These are phyloP conservation scores for Knufia fluminis DNA, from an alignment of 2,329 filamentous ascomycete species.

Conservation along the genomic window DNA sequence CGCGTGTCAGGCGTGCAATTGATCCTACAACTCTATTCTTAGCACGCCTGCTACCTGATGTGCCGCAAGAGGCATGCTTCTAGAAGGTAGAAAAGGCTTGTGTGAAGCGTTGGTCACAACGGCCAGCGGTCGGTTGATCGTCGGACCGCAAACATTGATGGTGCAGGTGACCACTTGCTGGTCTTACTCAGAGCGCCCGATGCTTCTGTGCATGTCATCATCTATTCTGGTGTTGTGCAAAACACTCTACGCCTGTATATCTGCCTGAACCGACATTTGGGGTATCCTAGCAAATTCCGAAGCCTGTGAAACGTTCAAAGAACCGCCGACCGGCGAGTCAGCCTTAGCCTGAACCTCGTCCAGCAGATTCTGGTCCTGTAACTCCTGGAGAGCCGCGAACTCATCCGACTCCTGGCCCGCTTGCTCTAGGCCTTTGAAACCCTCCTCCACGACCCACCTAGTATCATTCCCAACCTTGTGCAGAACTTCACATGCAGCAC, in stretches of 20 bases:
- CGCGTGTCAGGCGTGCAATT: background rate
- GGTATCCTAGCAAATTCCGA: background rate
- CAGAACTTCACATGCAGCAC: conserved; percentile 71
- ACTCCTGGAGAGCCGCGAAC: background rate
- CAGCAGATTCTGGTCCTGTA: background rate
- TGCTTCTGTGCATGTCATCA: background rate
- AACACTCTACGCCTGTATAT: background rate
- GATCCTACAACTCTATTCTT: no score
- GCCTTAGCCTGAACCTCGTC: background rate
- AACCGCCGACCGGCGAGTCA: background rate
- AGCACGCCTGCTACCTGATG: no score
- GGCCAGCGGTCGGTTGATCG: no score
- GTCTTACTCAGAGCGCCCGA: background rate
- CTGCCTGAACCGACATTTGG: background rate
- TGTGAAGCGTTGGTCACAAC: no score
- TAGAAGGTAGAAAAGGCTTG: background rate
- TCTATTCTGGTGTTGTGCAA: background rate
- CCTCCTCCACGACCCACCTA: conserved; percentile 80
- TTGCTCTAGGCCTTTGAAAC: conserved; percentile 62
- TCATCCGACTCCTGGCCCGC: background rate
- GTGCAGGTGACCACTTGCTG: background rate
- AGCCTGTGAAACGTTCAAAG: background rate
- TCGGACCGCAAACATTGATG: background rate
- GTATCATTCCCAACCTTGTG: conserved; percentile 48
- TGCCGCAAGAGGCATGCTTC: background rate